Evolutionary conservation across 768 basidiomycete species (phyloP), one percentile per base, ranked within the genome.

Genomic region (Lactarius quietus): DNA sequence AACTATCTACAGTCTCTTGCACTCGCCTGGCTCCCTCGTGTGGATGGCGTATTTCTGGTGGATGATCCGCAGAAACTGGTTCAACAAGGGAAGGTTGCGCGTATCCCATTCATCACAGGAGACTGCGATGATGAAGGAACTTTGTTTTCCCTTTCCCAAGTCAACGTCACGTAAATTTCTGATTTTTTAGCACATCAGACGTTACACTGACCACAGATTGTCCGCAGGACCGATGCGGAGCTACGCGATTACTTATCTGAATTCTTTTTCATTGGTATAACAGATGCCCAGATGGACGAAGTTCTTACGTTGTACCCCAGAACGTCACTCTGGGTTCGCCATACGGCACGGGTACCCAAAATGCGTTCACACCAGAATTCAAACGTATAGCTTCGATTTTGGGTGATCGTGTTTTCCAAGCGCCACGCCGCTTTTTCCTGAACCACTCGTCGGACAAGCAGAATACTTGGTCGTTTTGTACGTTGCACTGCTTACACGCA

Each of bases 11-110:
- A 69, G 63, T 72, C 73, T 20, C 65, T 79, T 33, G 62, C 62
- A 1, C 58, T 77, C 29, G 73, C 75, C 3, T 81, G 78, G 78
- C 33, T 68, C 14, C 80, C 79, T 5, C 70, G 75, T 6, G 74
- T 78, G 3, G 81, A 82, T 56, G 79, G 79, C 0, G 69, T 74
- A 0, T 78, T 82, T 66, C 55, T 82, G 36, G 70, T 66, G 1
- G 75, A 72, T 0, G 68, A 73, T 54, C 79, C 79, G 0, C 68
- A 74, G 38, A 52, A 61, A 4, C 72, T 78, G 2, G 70, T 80
- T 1, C 67, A 71, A 35, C 69, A 74, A 15, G 81, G 80, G n/a
- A 70, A 66, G 7, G 74, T 77, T 18, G 74, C 76, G 26, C 65
- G 74, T 8, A 36, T 69, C 12, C 69, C 70, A 5, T 61, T 69